Conservation (phyloP, 345 rosid species). For the Corymbia maculata region DNA sequence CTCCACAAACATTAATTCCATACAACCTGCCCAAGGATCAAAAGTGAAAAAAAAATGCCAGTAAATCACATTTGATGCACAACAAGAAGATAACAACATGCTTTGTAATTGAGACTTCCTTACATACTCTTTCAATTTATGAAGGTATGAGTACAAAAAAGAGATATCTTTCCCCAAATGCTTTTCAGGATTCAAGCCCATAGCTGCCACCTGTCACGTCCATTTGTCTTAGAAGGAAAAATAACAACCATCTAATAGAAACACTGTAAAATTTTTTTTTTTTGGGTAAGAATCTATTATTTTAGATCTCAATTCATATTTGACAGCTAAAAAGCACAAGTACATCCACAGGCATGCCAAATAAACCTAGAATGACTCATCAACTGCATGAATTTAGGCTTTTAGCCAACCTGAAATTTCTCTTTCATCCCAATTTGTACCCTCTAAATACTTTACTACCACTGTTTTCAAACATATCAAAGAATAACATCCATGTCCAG, state of each 20-base stretch:
- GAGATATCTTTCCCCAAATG: constrained; percentile 89
- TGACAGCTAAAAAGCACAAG: background rate
- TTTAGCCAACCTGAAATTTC: background rate
- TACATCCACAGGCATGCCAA: background rate
- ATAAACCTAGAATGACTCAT: background rate
- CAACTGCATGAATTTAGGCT: background rate
- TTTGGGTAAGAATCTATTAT: background rate
- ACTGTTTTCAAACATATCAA: background rate
- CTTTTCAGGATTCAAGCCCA: constrained; percentile 82
- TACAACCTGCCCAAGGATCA: constrained; percentile 41
- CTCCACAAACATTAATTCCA: constrained; percentile 94
- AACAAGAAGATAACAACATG: background rate
- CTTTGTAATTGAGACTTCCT: background rate
- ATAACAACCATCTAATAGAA: background rate
- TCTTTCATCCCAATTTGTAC: background rate
- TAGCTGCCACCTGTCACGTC: constrained; percentile 71
- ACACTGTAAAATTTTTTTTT: background rate
- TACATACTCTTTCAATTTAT: constrained; percentile 81
- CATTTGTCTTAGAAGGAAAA: background rate
- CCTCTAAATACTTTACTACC: background rate
- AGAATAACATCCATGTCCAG: background rate
- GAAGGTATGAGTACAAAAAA: constrained; percentile 54
- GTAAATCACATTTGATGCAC: background rate
- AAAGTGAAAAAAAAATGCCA: background rate
- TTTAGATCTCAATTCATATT: background rate